Evolutionary conservation across 352 stramenopile species (phyloP).

Genomic region (Phytophthora capsici): DNA sequence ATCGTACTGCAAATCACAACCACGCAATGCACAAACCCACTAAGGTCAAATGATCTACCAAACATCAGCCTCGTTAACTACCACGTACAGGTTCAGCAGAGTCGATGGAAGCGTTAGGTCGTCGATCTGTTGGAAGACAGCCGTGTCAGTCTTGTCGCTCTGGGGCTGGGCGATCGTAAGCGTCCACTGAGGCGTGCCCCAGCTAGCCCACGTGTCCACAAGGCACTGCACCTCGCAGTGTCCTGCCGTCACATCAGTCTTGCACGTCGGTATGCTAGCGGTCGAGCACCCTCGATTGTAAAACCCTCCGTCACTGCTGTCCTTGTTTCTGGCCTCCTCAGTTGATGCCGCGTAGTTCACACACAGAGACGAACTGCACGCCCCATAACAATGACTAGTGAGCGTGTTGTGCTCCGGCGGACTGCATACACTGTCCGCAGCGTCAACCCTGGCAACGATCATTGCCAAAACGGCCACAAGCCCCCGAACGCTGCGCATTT

Average conservation of each 20-base stretch:
- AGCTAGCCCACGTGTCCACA: constrained; percentile 37
- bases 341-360: constrained; percentile 63
- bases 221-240: constrained; percentile 77
- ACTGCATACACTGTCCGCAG: constrained; percentile 29
- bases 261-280: constrained; percentile 57
- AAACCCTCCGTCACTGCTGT: constrained; percentile 58
- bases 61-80: background rate
- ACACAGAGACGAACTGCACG: constrained; percentile 60
- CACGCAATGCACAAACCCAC: constrained; percentile 7
- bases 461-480: constrained; percentile 9
- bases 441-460: background rate
- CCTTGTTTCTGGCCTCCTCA: constrained; percentile 29
- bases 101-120: constrained; percentile 55
- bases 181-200: constrained; percentile 48
- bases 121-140: constrained; percentile 64
- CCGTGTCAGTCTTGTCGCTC: constrained; percentile 65
- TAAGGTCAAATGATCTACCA: constrained; percentile 10
- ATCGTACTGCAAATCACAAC: constrained; percentile 52
- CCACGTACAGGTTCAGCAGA: constrained; percentile 65
- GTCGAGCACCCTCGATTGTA: constrained; percentile 69
- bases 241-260: constrained; percentile 44
- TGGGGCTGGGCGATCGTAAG: constrained; percentile 69
- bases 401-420: constrained; percentile 63
- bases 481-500: constrained; percentile 4
- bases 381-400: constrained; percentile 58